These are phyloP conservation scores for Tylopilus vinaceipallidus DNA, from an alignment of 768 basidiomycete genomes.

Conservation along the genomic window DNA sequence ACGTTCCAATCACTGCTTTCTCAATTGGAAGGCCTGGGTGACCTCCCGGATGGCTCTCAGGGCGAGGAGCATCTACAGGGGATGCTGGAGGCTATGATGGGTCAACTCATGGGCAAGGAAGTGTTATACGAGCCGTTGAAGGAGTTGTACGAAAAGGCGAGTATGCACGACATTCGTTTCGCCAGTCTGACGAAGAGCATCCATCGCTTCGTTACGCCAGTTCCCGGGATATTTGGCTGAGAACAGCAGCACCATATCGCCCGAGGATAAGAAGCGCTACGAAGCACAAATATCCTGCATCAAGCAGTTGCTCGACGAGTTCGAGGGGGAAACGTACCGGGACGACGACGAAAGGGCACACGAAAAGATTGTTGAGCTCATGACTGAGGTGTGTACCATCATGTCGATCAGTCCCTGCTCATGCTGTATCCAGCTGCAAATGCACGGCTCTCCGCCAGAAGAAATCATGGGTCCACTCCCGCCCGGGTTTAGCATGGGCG, in stretches of 20 bases:
- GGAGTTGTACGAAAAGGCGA: constrained; percentile 49
- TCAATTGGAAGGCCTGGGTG: constrained; percentile 35
- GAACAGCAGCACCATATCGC: constrained; percentile 50
- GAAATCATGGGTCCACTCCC: constrained; percentile 86
- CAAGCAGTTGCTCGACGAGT: constrained; percentile 56
- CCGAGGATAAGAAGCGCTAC: constrained; percentile 63
- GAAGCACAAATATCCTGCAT: constrained; percentile 59
- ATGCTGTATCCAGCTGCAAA: constrained; percentile 50
- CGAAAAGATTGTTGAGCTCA: constrained; percentile 58
- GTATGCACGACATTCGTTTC: not conserved
- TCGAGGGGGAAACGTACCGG: constrained; percentile 57
- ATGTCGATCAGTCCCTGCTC: not conserved
- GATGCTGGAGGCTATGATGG: constrained; percentile 66
- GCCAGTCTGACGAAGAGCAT: constrained; percentile 14
- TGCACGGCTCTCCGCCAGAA: constrained; percentile 69
- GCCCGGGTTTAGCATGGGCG: constrained; percentile 56
- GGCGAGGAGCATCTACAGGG: constrained; percentile 57
- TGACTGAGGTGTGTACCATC: constrained; percentile 58
- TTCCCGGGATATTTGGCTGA: constrained; percentile 74
- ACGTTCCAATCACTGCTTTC: constrained; percentile 53
- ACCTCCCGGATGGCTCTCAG: constrained; percentile 37
- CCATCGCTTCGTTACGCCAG: constrained; percentile 35
- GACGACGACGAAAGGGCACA: constrained; percentile 51
- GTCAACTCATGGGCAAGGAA: constrained; percentile 32
- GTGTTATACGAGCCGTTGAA: constrained; percentile 83